Base-by-base conservation (phyloP, 495 filamentous ascomycete species). In the Elasticomyces elasticus region DNA sequence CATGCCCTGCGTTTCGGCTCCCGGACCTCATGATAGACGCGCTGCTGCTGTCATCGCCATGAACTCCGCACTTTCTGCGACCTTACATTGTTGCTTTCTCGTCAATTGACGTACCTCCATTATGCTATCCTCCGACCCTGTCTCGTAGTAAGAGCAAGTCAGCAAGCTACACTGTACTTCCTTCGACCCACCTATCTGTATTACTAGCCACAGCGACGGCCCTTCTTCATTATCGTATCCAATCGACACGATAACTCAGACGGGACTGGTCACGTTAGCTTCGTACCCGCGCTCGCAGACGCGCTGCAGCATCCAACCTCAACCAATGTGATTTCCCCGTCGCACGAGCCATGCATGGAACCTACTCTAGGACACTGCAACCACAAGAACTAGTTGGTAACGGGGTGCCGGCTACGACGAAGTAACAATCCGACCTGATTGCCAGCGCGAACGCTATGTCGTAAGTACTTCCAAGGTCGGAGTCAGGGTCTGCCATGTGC, bases 401-500 rank as follows among this genome's bases (percentile, higher is more conserved):
- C 23, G 22, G 12, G 17, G 17, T 27, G 24, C 45, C 45, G 2
- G n/a, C 13, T 20, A 49, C 13, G 33, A 20, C 19, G 24, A 23
- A 45, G 24, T 12, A 49, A 49, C 19, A 10, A 10, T 10, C 24
- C 15, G 17, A 49, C 9, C 13, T 45, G 20, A 45, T 45, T 24
- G 35, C 35, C 35, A 40, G 35, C 35, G 20, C 20, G 3, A 3
- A 45, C 50, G 51, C 56, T 46, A 59, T 59, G 56, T 59, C 56
- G 56, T 59, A 52, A 15, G 50, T 52, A 25, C 19, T 24, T 31
- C 50, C 3, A 13, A n/a, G 5, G 13, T 23, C 24, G 20, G n/a
- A 17, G 11, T 15, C 12, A 22, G 20, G 24, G 49, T 51, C 35
- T 33, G 13, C 11, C 23, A 5, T 31, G 17, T 23, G 2, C 22